Percentiles rank a stretch among this genome's conserved stretches.
Conservation (phyloP, 495 filamentous ascomycete genomes). For the Annulohypoxylon moriforme region DNA sequence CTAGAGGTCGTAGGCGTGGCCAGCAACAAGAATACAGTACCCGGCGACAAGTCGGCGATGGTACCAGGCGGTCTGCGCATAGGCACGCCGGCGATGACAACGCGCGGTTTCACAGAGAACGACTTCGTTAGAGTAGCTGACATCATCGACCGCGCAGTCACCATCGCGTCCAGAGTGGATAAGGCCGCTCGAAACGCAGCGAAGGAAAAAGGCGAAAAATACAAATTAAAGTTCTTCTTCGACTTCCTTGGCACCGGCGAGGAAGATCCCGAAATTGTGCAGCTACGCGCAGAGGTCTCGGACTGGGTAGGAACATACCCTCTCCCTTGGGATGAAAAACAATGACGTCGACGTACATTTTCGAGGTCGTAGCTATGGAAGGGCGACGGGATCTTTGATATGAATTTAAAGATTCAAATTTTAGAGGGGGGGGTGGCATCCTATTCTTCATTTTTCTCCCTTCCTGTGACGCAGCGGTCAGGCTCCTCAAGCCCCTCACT, state of each 20-base stretch:
- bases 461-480: constrained; percentile 10
- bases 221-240: constrained; percentile 85
- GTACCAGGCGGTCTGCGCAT: constrained; percentile 92
- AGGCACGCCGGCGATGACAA: constrained; percentile 97
- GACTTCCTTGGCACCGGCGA: constrained; percentile 86
- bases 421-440: constrained; percentile 13
- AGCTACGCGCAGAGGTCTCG: constrained; percentile 88
- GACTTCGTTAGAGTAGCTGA: constrained; percentile 93
- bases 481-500: constrained; percentile 2
- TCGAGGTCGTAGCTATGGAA: constrained; percentile 15
- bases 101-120: constrained; percentile 84
- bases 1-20: constrained; percentile 95
- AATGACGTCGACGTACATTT: constrained; percentile 38
- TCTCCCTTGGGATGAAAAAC: constrained; percentile 77
- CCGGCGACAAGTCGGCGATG: constrained; percentile 92
- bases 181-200: constrained; percentile 82
- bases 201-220: constrained; percentile 81
- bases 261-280: constrained; percentile 83
- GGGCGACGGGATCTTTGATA: not conserved
- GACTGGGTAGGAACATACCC: constrained; percentile 96
- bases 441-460: not conserved
- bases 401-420: not conserved
- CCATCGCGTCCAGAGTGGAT: constrained; percentile 84
- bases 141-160: constrained; percentile 91
- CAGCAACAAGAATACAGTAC: constrained; percentile 98